These are phyloP conservation scores for Collariella sp. DNA, from an alignment of 495 filamentous ascomycete genomes.

Conservation along the genomic window DNA sequence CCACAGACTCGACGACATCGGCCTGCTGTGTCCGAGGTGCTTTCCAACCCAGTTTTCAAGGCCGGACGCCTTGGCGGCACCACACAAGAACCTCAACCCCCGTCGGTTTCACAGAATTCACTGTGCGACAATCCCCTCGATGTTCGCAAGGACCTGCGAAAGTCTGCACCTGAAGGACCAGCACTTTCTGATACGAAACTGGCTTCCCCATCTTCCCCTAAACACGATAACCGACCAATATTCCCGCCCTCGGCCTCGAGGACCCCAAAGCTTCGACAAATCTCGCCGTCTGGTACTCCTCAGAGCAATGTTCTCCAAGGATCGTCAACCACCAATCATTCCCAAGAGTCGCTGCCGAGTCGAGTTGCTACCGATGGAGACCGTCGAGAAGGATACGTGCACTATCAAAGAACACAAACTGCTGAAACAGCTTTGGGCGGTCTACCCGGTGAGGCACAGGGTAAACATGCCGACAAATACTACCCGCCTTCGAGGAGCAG, in stretches of 20 bases:
- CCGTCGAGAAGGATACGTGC: constrained; percentile 19
- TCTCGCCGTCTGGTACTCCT: constrained; percentile 12
- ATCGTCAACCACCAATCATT: constrained; percentile 4
- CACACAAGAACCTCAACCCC: constrained; percentile 7
- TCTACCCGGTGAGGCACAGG: constrained; percentile 20
- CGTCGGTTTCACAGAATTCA: not conserved
- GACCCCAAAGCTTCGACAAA: constrained; percentile 26
- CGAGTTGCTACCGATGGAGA: not conserved
- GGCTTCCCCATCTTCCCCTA: not conserved
- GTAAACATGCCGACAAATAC: constrained; percentile 11
- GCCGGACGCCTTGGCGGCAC: constrained; percentile 20
- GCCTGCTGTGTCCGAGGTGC: constrained; percentile 16
- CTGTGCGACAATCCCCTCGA: not conserved
- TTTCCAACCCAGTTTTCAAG: not conserved
- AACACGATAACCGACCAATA: constrained; percentile 6
- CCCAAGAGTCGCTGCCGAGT: constrained; percentile 11
- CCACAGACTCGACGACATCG: constrained; percentile 18
- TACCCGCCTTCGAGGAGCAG: constrained; percentile 18
- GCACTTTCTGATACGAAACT: not conserved
- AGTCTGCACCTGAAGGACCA: constrained; percentile 10
- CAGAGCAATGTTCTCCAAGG: constrained; percentile 21
- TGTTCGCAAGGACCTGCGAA: constrained; percentile 3
- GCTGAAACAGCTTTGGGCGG: constrained; percentile 19
- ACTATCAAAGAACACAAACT: constrained; percentile 21
- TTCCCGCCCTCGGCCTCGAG: constrained; percentile 30